phyloP scores from a whole-genome alignment of 306 rosid species.

The Pachyrhizus erosus region DNA sequence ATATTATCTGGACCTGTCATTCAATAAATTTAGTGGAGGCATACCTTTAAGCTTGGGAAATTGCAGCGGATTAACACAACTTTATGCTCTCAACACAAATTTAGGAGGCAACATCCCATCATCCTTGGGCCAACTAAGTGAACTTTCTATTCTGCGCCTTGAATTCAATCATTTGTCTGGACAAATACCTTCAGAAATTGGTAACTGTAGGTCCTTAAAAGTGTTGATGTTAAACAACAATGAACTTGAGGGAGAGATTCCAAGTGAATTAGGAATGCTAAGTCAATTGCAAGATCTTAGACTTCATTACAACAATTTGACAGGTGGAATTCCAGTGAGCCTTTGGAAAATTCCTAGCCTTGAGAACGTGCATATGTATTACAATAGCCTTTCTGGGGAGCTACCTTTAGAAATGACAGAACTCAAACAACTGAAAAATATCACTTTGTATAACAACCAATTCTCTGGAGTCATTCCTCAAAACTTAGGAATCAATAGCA shows the following conservation, averaged over 20 bases:
- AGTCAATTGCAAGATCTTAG: conserved; percentile 50
- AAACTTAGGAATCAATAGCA: conserved; percentile 13
- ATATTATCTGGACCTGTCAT: conserved; percentile 50
- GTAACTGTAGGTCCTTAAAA: conserved; percentile 13
- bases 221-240: not conserved
- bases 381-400: conserved; percentile 64
- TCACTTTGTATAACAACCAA: conserved; percentile 57
- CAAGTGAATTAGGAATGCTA: conserved; percentile 57
- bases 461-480: conserved; percentile 60
- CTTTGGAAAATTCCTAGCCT: conserved; percentile 72
- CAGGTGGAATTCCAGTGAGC: conserved; percentile 65
- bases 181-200: conserved; percentile 21
- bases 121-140: conserved; percentile 55
- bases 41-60: conserved; percentile 62
- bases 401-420: conserved; percentile 58
- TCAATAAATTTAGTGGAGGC: conserved; percentile 31
- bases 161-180: not conserved
- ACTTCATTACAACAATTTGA: conserved; percentile 52
- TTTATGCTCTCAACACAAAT: conserved; percentile 38
- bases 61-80: conserved; percentile 44
- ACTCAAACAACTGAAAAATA: conserved; percentile 56
- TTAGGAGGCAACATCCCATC: conserved; percentile 63
- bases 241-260: conserved; percentile 49
- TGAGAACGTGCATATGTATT: not conserved
- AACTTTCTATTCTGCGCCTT: conserved; percentile 26